Percentiles rank a stretch among this genome's conserved stretches.
phyloP scores from a whole-genome alignment of 805 yeast species.

The Ogataea polymorpha region DNA sequence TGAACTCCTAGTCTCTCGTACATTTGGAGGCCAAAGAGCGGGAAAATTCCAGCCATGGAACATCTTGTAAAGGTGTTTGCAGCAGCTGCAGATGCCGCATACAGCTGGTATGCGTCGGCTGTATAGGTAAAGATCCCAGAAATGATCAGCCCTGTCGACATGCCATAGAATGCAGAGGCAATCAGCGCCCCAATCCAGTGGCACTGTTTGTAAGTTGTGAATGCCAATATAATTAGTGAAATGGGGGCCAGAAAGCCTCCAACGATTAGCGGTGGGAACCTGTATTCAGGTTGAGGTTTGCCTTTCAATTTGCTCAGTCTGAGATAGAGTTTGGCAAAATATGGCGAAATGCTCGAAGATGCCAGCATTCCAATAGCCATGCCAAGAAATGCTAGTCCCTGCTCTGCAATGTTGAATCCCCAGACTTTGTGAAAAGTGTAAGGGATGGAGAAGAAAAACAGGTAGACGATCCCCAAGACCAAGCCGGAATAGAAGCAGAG shows the following conservation, averaged over 20 bases:
- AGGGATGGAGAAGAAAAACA: constrained; percentile 66
- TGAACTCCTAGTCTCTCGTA: constrained; percentile 51
- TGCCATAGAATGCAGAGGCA: constrained; percentile 40
- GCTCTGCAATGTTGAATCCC: constrained; percentile 48
- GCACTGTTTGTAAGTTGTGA: constrained; percentile 50
- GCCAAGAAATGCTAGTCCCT: constrained; percentile 65
- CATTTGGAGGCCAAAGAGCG: constrained; percentile 57
- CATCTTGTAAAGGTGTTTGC: constrained; percentile 52
- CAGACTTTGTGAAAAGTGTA: constrained; percentile 54
- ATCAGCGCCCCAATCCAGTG: constrained; percentile 54
- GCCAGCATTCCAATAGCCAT: constrained; percentile 48
- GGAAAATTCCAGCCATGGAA: constrained; percentile 53
- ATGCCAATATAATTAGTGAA: constrained; percentile 58
- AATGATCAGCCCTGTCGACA: constrained; percentile 42
- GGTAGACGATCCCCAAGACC: constrained; percentile 55
- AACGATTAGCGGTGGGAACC: constrained; percentile 57
- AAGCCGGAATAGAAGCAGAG: constrained; percentile 57
- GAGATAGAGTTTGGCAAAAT: constrained; percentile 34
- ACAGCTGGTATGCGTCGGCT: constrained; percentile 43
- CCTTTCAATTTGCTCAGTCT: constrained; percentile 38
- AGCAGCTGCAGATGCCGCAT: constrained; percentile 51
- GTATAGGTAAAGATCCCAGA: constrained; percentile 40
- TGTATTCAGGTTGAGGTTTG: constrained; percentile 50
- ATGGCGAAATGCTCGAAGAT: constrained; percentile 38
- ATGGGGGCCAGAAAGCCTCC: constrained; percentile 49